A percentile compares a stretch with the other conserved stretches of the same genome.
phyloP scores from a whole-genome alignment of 2,329 filamentous ascomycete species.

The Hyphodiscus sp. region DNA sequence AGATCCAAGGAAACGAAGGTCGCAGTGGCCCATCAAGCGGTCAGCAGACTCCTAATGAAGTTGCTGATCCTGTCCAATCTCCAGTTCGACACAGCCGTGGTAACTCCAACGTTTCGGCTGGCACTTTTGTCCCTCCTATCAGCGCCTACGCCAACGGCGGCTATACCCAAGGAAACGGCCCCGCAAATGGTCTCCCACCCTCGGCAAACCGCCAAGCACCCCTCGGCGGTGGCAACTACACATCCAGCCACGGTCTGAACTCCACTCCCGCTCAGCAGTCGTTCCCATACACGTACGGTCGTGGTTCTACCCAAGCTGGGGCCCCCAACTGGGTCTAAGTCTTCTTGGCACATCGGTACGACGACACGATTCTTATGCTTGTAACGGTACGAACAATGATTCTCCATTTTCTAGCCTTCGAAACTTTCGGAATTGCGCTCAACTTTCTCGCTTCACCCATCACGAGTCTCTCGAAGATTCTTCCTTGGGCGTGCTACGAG shows the following conservation, averaged over 20 bases:
- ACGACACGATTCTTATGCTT: conserved; percentile 31
- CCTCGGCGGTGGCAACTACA: conserved; percentile 16
- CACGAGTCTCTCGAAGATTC: conserved; percentile 4
- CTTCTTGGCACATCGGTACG: conserved; percentile 19
- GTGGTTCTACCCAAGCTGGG: conserved; percentile 22
- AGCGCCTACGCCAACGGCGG: conserved; percentile 26
- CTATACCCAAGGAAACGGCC: conserved; percentile 11
- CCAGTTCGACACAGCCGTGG: conserved; percentile 29
- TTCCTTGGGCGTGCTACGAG: neutral
- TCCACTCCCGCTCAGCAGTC: conserved; percentile 17
- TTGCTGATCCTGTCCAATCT: conserved; percentile 18
- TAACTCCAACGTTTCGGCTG: conserved; percentile 25
- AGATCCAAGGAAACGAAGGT: conserved; percentile 61
- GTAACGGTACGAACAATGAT: conserved; percentile 32
- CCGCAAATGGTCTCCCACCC: conserved; percentile 16
- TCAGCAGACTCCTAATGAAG: conserved; percentile 27
- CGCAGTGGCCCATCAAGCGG: conserved; percentile 27
- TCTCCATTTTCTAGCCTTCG: conserved; percentile 26
- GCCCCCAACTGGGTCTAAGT: conserved; percentile 28
- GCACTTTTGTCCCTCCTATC: conserved; percentile 19
- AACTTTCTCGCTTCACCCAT: conserved; percentile 10
- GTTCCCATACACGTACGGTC: conserved; percentile 25
- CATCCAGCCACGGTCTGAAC: conserved; percentile 21
- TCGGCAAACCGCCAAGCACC: conserved; percentile 13
- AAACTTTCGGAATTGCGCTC: conserved; percentile 19